phyloP scores from a whole-genome alignment of 75 land plant genomes.

The Pseudotsuga menziesii region DNA sequence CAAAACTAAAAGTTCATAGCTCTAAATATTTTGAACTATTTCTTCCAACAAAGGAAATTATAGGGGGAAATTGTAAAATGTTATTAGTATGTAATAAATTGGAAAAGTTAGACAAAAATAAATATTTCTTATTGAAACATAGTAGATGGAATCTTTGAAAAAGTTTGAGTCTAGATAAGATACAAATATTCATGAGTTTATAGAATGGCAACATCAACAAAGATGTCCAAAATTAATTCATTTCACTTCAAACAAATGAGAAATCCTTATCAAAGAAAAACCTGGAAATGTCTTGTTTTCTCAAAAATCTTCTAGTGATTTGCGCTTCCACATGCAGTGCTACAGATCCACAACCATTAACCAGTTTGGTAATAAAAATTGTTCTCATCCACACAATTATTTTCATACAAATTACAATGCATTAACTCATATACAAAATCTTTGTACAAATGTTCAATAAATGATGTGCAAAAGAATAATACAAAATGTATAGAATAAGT shows the following conservation, averaged over 20 bases:
- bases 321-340: conserved; percentile 81
- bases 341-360: conserved; percentile 17
- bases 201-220: neutral
- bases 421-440: neutral
- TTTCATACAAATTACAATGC: neutral
- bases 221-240: neutral
- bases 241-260: neutral
- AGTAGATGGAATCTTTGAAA: neutral
- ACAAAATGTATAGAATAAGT: neutral
- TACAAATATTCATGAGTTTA: neutral
- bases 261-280: conserved; percentile 10
- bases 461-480: neutral
- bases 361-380: neutral
- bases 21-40: neutral
- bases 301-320: conserved; percentile 54
- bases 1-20: neutral
- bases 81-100: neutral
- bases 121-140: neutral
- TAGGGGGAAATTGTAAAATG: neutral
- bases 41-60: neutral
- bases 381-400: neutral
- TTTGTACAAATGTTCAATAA: neutral
- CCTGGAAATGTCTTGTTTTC: conserved; percentile 73
- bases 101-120: neutral
- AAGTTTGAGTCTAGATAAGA: conserved; percentile 3